Base-by-base conservation (phyloP, 2,329 filamentous ascomycete genomes). In the Pseudocercospora cruenta region DNA sequence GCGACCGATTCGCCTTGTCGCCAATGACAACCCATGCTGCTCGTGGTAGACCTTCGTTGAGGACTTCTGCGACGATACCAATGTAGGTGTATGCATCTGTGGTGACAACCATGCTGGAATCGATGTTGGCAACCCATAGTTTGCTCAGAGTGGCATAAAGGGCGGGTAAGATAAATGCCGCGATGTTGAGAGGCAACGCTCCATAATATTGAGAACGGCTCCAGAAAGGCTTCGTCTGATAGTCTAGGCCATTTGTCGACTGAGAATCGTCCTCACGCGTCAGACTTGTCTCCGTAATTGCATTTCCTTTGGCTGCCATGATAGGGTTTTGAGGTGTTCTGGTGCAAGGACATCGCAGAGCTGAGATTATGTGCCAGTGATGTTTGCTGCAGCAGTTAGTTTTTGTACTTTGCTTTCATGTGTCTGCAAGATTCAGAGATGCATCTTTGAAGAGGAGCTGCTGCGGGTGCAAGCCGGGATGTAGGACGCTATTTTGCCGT, bases 61-160 rank as follows among this genome's bases (percentile, higher is more conserved):
- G 77, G 0, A 91, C 88, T 73, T 92, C 88, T 1, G 85, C 86
- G 0, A 91, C 82, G 0, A 88, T 84, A 21, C 85, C 83, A 66
- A 92, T 90, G 75, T 92, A 92, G 0, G 88, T 91, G 76, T 90
- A 91, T 0, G 84, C 80, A 65, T 91, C 88, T 0, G 87, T 90
- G 0, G 87, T 90, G 19, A 85, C 87, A 1, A 91, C 86, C 67
- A 86, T 80, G 1, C 82, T 85, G 0, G 85, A 78, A 74, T 91
- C 87, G 63, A 92, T 90, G 62, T 86, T 84, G 2, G 89, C 88
- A 2, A 92, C 84, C 90, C 89, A 92, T 19, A 91, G 81, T 72
- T 92, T 92, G 58, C 85, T 85, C 0, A 92, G 82, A 0, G 90
- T 92, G 36, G 78, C 77, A 72, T 92, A 91, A 0, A 92, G 79